Conservation (phyloP, 1,139 yeast genomes). For the Yamadazyma pseudoaaseri region DNA sequence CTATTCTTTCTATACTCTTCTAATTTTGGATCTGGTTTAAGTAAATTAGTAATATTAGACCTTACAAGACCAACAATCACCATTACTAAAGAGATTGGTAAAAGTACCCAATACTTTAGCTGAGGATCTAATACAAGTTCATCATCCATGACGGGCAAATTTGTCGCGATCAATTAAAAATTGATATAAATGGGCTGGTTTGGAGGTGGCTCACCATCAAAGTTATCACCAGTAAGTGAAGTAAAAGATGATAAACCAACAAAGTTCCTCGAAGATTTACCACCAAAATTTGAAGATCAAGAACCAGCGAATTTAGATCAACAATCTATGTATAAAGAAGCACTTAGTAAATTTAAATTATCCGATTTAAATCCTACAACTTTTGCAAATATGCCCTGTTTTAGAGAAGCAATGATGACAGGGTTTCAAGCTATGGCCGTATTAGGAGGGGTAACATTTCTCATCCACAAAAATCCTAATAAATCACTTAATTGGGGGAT, state of each 20-base stretch:
- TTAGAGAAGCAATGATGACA: conserved; percentile 82
- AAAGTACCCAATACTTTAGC: conserved; percentile 83
- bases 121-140: conserved; percentile 69
- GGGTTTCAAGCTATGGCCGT: conserved; percentile 88
- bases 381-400: conserved; percentile 76
- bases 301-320: conserved; percentile 18
- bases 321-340: conserved; percentile 28
- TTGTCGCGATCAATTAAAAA: background rate
- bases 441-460: conserved; percentile 67
- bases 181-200: conserved; percentile 36
- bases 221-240: conserved; percentile 26
- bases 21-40: conserved; percentile 58
- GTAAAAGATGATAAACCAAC: conserved; percentile 17
- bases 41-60: conserved; percentile 61
- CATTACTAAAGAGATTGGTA: conserved; percentile 90
- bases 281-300: conserved; percentile 47
- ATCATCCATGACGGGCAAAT: conserved; percentile 6
- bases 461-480: conserved; percentile 61
- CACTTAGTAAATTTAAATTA: conserved; percentile 27
- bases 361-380: conserved; percentile 58
- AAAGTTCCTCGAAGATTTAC: conserved; percentile 33
- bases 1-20: conserved; percentile 52
- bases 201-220: conserved; percentile 24
- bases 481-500: conserved; percentile 80
- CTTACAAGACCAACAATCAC: conserved; percentile 83